Evolutionary conservation across 345 rosid species (phyloP), one percentile per base, ranked within the genome.

Genomic region (Clausena lansium): DNA sequence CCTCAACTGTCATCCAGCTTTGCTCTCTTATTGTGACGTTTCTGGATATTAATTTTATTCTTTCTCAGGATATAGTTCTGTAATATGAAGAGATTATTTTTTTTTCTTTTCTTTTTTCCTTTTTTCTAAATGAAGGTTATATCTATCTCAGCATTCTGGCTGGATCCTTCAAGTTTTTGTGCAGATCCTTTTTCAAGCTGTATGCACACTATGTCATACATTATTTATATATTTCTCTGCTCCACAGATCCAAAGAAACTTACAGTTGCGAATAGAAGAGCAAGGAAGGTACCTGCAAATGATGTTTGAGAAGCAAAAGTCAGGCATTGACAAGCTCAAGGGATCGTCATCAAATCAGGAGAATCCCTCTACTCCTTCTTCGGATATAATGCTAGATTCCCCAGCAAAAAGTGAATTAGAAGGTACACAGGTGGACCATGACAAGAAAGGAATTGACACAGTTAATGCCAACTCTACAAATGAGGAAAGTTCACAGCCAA

Each of bases 221-320:
- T 39, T 76, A 67, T 32, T 69, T 35, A 6, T 22, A 30, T 54
- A 4, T 27, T 64, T 52, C 38, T 41, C 17, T 80, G 59, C 52
- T 73, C 54, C 62, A 62, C 91, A 93, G 98, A 93, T 95, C 72
- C 97, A 93, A 88, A 89, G 98, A 82, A 95, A 88, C 79, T 84
- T 95, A 76, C 99, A 95, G 88, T 84, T 95, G 79, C 91, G 92
- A 11, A 92, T 95, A 83, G 99, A 95, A 88, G 99, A 95, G 85
- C 97, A 95, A 83, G 99, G 99, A 72, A 90, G 87, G 87, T 83
- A 90, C 87, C 96, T 95, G 74, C 97, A 95, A 78, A 89, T 87
- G 97, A 95, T 95, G 97, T 95, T 95, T 69, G 97, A 93, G 93
- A 91, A 91, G 87, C 98, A 95, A 82, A 88, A 86, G 81, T 85